These are phyloP conservation scores for Boletellus sp. DNA, from an alignment of 1,284 basidiomycete species.

Conservation along the genomic window DNA sequence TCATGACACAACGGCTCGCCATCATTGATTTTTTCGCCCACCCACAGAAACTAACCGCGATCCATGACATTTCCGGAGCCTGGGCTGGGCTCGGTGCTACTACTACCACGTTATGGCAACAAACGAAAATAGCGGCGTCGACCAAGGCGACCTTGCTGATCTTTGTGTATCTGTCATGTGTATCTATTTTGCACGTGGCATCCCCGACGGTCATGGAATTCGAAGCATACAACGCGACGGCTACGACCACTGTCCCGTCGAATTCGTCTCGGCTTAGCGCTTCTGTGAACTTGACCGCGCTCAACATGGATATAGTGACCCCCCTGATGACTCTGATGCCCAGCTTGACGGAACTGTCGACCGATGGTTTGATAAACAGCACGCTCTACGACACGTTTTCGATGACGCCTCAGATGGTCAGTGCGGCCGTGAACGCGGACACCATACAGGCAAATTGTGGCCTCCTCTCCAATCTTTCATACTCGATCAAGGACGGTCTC, in stretches of 20 bases:
- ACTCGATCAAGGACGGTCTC: too few relatives aligned
- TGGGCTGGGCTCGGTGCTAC: constrained; percentile 7
- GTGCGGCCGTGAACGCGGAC: neutral
- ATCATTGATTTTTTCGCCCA: neutral
- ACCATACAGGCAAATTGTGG: neutral
- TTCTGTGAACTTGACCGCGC: neutral
- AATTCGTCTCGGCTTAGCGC: neutral
- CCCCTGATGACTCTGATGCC: neutral
- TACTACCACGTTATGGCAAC: constrained; percentile 1
- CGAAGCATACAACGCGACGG: neutral
- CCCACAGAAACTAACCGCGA: constrained; percentile 1
- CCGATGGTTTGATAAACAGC: neutral
- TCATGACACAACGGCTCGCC: constrained; percentile 5
- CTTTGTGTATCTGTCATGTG: constrained; percentile 1
- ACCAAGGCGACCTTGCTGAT: neutral
- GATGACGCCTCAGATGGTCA: neutral
- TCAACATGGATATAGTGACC: neutral
- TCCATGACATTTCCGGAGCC: constrained; percentile 4
- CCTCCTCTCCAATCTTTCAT: neutral
- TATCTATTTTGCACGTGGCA: constrained; percentile 1
- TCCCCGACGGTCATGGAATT: constrained; percentile 5
- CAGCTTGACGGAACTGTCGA: neutral
- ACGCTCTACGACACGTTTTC: neutral
- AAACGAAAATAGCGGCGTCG: constrained; percentile 1
- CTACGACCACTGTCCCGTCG: neutral